Percentiles rank a stretch among this genome's conserved stretches.
These are phyloP conservation scores for Clavariopsis aquatica DNA, from an alignment of 495 filamentous ascomycete genomes.

Conservation along the genomic window DNA sequence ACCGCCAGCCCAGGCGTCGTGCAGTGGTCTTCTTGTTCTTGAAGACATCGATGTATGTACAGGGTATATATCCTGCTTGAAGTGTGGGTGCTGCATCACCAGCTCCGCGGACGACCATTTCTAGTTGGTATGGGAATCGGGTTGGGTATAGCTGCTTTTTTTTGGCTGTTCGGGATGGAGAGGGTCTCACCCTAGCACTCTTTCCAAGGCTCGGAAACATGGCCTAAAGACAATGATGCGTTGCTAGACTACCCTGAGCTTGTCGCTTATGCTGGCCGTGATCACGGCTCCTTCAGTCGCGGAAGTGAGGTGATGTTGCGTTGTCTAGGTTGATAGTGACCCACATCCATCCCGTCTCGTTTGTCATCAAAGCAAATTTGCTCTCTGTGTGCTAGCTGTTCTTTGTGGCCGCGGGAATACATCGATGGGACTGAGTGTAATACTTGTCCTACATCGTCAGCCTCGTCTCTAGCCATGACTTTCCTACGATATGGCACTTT, in stretches of 20 bases:
- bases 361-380: no score
- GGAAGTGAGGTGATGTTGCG: background rate
- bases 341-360: no score
- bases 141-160: background rate
- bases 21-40: background rate
- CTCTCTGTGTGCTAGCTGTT: no score
- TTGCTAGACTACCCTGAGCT: background rate
- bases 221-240: background rate
- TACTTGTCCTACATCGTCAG: no score
- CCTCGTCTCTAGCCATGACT: no score
- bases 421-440: no score
- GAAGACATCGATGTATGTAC: background rate
- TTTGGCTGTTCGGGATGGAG: background rate
- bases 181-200: no score
- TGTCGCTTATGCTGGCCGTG: background rate
- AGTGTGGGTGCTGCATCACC: background rate
- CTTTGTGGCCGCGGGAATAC: no score
- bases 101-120: background rate
- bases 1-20: background rate
- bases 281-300: background rate
- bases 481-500: no score
- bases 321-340: no score
- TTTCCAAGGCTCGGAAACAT: background rate
- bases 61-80: background rate
- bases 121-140: background rate